Evolutionary conservation across 345 rosid species (phyloP), one percentile per base, ranked within the genome.

Genomic region (Gossypium raimondii): DNA sequence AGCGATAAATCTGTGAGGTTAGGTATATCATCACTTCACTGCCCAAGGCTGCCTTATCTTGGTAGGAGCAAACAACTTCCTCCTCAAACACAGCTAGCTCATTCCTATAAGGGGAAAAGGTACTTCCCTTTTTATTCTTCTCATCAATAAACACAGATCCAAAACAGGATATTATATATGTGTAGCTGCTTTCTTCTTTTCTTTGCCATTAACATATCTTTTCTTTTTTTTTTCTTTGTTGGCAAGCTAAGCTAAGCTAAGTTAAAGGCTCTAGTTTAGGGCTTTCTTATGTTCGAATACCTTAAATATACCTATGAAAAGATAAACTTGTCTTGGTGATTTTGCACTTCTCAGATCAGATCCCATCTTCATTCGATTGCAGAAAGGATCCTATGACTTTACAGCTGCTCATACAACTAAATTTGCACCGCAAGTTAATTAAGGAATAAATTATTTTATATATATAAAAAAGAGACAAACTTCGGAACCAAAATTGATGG

Each of bases 241-340:
- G 67, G 67, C 63, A 72, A 80, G 56, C 80, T 58, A 70, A 82
- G 58, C 58, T 53, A 76, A 78, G 77, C 82, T 79, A 82, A 55
- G 76, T 65, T 51, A 73, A 76, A 41, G 77, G 55, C 84, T 79
- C 76, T 81, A 68, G 76, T 79, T 83, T 79, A 81, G 86, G 88
- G 82, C 80, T 77, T 83, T 78, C 69, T 74, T 70, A 38, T 67
- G 55, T 51, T 60, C 47, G 75, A 29, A 57, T 50, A 25, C 65
- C 72, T 79, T 50, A 51, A 63, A 63, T 51, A 62, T 20, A 50
- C 61, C 20, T 22, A 56, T 45, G 53, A 20, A 43, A 45, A 74
- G 2, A 68, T 41, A 59, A 43, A 18, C 79, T 22, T 75, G 78
- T 24, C 75, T 18, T 75, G 75, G 66, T 74, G 76, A 80, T 70